Evolutionary conservation across 805 yeast species (phyloP), one percentile per base, ranked within the genome.

Genomic region (Candida sphagnicola): DNA sequence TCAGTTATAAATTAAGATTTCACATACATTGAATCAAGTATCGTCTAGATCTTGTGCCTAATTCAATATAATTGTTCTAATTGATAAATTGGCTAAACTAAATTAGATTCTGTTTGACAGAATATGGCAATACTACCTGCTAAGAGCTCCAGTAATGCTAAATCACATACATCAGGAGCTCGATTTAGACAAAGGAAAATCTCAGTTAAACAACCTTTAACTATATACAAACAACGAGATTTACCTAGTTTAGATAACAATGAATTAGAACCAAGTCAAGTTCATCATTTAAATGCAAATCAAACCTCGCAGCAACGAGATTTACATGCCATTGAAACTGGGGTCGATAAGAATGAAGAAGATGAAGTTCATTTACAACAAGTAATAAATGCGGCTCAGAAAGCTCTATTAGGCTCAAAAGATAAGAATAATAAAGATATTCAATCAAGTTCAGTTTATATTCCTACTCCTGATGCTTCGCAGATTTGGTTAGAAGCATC

Each of bases 311-410:
- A 81, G 50, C 95, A 85, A 58, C 78, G 98, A 31, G 96, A 91
- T 46, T 64, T 86, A 21, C 88, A 87, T 52, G 87, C 88, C 44
- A 77, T 93, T 31, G 99, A 93, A 53, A 91, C 98, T 5, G 99
- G 99, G 63, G 99, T 93, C 30, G 99, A 93, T 55, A 93, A 93
- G 59, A 88, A 85, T 49, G 99, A 93, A 62, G 99, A 93, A 62
- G 95, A 88, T 51, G 99, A 93, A 61, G 93, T 86, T 30, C 99
- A 93, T 75, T 72, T 93, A 45, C 95, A 91, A 59, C 87, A 84
- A 46, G 96, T 90, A 35, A 82, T 93, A 47, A 80, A 81, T 61
- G 91, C 91, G 11, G 78, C 88, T 2, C 82, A 80, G 37, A 78
- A 79, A 21, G 80, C 82, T 2, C 74, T 85, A 14, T 44, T 65